These are phyloP conservation scores for Pestalotiopsis sp. DNA, from an alignment of 2,329 filamentous ascomycete genomes.

Conservation along the genomic window DNA sequence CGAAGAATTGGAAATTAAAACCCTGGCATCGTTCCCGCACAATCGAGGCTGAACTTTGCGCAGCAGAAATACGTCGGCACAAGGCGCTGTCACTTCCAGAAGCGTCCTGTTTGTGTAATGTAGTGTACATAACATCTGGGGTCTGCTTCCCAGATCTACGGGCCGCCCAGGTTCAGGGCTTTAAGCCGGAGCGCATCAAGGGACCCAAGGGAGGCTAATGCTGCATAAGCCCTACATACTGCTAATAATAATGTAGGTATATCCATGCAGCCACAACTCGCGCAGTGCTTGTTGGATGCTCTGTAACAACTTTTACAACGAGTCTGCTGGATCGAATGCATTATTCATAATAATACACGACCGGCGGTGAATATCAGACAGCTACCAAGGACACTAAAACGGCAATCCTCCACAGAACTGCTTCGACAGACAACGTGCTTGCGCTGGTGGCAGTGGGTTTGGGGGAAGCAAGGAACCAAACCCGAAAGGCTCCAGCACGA, in stretches of 20 bases:
- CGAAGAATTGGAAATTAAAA: neutral
- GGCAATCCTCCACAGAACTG: neutral
- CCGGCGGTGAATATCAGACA: neutral
- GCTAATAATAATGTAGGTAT: neutral
- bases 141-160: neutral
- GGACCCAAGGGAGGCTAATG: neutral
- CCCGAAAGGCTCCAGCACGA: neutral
- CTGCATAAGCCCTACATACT: neutral
- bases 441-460: neutral
- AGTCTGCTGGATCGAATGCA: neutral
- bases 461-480: constrained; percentile 1
- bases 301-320: too few relatives aligned
- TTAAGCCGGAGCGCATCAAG: neutral
- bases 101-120: neutral
- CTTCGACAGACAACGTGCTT: constrained; percentile 2
- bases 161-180: neutral
- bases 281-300: neutral
- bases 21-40: neutral
- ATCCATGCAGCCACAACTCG: neutral
- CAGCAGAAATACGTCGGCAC: neutral
- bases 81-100: neutral
- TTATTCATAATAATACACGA: neutral
- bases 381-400: neutral
- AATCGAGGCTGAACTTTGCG: neutral
- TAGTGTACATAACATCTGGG: neutral